Evolutionary conservation across 208 protist genomes (phyloP), one percentile per base, ranked within the genome.

Genomic region (Trypanosoma melophagium): DNA sequence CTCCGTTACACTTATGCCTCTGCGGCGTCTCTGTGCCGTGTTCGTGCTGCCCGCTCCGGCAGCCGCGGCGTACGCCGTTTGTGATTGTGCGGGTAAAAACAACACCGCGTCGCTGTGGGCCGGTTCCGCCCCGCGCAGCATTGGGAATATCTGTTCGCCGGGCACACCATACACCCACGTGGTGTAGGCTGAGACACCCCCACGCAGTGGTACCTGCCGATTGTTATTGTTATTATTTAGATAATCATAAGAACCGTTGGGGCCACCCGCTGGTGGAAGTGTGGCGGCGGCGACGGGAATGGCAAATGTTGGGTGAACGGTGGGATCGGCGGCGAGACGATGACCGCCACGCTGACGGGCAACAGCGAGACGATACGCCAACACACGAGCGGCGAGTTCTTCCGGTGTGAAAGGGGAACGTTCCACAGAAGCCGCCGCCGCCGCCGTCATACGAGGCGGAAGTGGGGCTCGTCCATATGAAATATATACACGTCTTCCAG

Each of bases 151-250:
- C 7, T 76, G 41, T 9, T 64, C 45, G 17, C 69, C 42, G 3
- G 82, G 77, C 3, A 93, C 65, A 16, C 84, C 84, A 67, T 93
- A 93, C 12, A 81, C 69, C 87, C 84, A 90, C 59, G 78, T 72
- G 7, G 83, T 82, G 47, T 81, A 58, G 41, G 64, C 56, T 25
- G 72, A 78, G 22, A 73, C 49, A 41, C 3, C 7, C 1, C 52
- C 25, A 8, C 61, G 49, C 12, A 9, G 25, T 1, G 25, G 22
- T 64, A n/a, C 10, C 1, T 2, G 22, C 1, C 12, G 10, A 7
- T 19, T 50, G 14, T 1, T 42, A 17, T 21, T 49, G 22, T 61
- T 19, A 24, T n/a, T 41, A 56, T 35, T 25, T 12, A 87, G 25
- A 5, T 70, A 65, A 21, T 75, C 21, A 60, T 76, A 79, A 35